Evolutionary conservation across 2,329 filamentous ascomycete species (phyloP).

Genomic region (Mycosphaerelloides madeirae): DNA sequence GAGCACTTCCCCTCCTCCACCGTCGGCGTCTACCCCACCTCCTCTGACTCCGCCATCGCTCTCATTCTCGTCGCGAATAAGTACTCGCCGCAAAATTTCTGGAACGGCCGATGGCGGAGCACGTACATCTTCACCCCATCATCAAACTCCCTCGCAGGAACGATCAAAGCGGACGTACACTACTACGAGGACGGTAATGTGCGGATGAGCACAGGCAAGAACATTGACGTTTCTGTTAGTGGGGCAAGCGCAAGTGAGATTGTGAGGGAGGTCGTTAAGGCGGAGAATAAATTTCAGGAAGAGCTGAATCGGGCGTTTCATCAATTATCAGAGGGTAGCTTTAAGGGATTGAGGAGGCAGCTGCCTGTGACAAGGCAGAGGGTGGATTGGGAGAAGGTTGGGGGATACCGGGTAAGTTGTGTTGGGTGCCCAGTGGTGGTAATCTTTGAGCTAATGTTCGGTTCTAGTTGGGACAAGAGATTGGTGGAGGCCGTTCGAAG

Average conservation of each 20-base stretch:
- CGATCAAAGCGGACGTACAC: slow-evolving; percentile 90
- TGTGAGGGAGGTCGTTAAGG: slow-evolving; percentile 68
- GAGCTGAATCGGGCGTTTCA: slow-evolving; percentile 89
- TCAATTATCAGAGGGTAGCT: slow-evolving; percentile 84
- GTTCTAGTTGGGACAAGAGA: slow-evolving; percentile 45
- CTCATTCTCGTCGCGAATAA: slow-evolving; percentile 89
- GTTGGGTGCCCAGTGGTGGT: not conserved
- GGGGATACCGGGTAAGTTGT: slow-evolving; percentile 72
- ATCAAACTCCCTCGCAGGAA: slow-evolving; percentile 66
- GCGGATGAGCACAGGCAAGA: slow-evolving; percentile 82
- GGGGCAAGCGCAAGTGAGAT: slow-evolving; percentile 62
- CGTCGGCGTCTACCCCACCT: slow-evolving; percentile 76
- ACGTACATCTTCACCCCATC: slow-evolving; percentile 73
- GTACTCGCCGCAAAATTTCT: slow-evolving; percentile 97
- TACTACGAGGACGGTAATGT: slow-evolving; percentile 99
- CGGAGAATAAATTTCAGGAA: slow-evolving; percentile 92
- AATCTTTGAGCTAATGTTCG: slow-evolving; percentile 13
- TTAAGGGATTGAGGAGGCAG: slow-evolving; percentile 88
- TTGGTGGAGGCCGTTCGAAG: slow-evolving; percentile 45
- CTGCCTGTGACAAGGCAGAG: slow-evolving; percentile 95
- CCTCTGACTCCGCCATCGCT: slow-evolving; percentile 70
- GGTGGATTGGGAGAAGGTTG: slow-evolving; percentile 98
- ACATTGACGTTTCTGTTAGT: slow-evolving; percentile 59
- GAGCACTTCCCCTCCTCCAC: slow-evolving; percentile 86
- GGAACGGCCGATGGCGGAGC: slow-evolving; percentile 96